A percentile compares a stretch with the other conserved stretches of the same genome.
Evolutionary conservation across 208 protist species (phyloP).

Genomic region (Endotrypanum monterogeii): DNA sequence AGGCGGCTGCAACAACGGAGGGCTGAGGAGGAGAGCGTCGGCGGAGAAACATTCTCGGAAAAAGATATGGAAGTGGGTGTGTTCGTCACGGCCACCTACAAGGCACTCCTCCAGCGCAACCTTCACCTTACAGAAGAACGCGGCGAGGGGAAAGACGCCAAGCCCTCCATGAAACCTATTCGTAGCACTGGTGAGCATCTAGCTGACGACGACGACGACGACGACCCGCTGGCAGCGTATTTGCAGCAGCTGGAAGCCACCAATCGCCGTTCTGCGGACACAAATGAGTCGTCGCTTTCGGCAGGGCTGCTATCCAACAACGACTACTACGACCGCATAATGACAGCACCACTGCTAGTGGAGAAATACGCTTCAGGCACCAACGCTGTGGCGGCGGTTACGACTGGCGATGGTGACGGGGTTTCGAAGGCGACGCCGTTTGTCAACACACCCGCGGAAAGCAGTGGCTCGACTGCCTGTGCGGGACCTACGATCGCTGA

Average conservation of each 20-base stretch:
- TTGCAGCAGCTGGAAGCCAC: constrained; percentile 38
- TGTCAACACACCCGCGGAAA: background rate
- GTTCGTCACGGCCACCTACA: constrained; percentile 72
- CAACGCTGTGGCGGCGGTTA: background rate
- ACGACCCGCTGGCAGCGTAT: constrained; percentile 52
- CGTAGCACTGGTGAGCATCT: constrained; percentile 4
- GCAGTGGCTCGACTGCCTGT: background rate
- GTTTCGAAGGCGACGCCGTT: background rate
- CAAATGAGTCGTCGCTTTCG: background rate
- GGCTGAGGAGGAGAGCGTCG: constrained; percentile 39
- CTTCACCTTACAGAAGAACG: background rate
- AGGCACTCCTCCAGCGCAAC: constrained; percentile 48
- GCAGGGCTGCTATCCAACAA: background rate
- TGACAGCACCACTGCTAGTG: constrained; percentile 21
- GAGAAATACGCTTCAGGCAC: constrained; percentile 1
- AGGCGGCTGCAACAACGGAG: constrained; percentile 48
- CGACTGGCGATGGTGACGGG: background rate
- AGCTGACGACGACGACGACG: constrained; percentile 35
- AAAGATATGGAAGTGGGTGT: constrained; percentile 77
- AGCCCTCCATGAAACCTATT: background rate
- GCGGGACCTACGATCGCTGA: background rate
- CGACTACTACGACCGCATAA: constrained; percentile 33
- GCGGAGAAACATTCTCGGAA: constrained; percentile 35
- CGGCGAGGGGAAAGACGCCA: background rate
- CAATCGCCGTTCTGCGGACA: background rate